These are phyloP conservation scores for Sporothrix protearum DNA, from an alignment of 2,329 filamentous ascomycete species.

Conservation along the genomic window DNA sequence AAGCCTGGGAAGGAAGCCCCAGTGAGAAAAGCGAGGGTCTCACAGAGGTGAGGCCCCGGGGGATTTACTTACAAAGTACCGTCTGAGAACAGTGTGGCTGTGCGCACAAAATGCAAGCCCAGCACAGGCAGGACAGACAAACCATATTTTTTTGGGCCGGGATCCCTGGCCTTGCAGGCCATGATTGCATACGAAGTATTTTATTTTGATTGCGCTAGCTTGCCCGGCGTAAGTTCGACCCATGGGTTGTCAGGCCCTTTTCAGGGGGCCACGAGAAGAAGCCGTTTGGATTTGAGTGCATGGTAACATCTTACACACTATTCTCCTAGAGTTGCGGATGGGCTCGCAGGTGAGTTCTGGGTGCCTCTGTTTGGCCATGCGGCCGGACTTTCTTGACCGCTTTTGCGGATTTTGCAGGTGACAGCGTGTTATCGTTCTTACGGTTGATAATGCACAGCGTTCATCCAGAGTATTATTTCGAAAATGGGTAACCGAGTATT, in stretches of 20 bases:
- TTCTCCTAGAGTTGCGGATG: not conserved
- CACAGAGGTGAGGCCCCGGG: not conserved
- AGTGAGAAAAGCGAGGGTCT: not conserved
- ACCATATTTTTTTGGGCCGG: slow-evolving; percentile 13
- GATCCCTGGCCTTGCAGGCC: slow-evolving; percentile 17
- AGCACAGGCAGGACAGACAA: not conserved
- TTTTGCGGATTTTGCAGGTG: not conserved
- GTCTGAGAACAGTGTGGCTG: not conserved
- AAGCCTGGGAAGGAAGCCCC: not conserved
- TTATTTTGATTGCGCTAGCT: slow-evolving; percentile 10
- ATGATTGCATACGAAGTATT: not conserved
- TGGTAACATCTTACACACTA: too few species aligned
- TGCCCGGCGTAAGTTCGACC: not conserved
- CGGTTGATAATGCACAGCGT: not conserved
- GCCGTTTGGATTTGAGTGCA: not conserved
- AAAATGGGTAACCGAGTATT: not conserved
- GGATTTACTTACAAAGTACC: too few species aligned
- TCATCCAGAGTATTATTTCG: not conserved
- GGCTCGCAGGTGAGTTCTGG: not conserved
- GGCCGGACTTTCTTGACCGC: not conserved
- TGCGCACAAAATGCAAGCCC: not conserved
- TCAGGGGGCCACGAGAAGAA: not conserved
- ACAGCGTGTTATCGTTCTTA: not conserved
- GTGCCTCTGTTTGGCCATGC: not conserved
- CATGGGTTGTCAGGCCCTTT: not conserved